Base-by-base conservation (phyloP, 345 rosid genomes). In the Lepidium sativum region DNA sequence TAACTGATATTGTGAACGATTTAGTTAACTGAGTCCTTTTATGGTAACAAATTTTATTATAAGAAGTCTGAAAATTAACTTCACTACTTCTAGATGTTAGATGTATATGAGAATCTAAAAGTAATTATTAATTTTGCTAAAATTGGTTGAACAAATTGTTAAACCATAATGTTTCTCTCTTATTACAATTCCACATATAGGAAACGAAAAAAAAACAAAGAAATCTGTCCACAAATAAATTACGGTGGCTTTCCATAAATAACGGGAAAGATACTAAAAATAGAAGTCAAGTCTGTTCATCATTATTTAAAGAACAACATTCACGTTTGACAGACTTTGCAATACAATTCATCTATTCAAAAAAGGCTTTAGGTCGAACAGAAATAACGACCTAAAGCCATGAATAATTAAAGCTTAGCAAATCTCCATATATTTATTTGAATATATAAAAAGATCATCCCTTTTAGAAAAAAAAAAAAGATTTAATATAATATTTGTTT, bases 161-260 rank as follows among this genome's bases (percentile, higher is more conserved):
- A 47, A 59, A 59, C 17, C 51, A n/a, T n/a, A n/a, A n/a, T n/a
- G n/a, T n/a, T n/a, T n/a, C n/a, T n/a, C n/a, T n/a, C n/a, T n/a
- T n/a, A n/a, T n/a, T n/a, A n/a, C n/a, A n/a, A 18, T 37, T 56
- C 76, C 66, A 72, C 50, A 65, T 49, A 57, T 58, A 72, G 70
- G 23, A 38, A 23, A 60, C 34, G 33, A 4, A 44, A 45, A 20
- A 38, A 9, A 53, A 71, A 55, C 53, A 55, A 48, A 20, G 49
- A 45, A 70, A 70, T 31, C 21, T 71, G 75, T 38, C 69, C 75
- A 57, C 70, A 25, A 33, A 35, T 20, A 63, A 38, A 27, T 45
- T 31, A 41, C 43, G 54, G 48, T 72, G 76, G 67, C 29, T 29
- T 52, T 43, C 76, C 76, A 59, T 43, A 18, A 41, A 51, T 54